Evolutionary conservation across 352 stramenopile genomes (phyloP), one percentile per base, ranked within the genome.

Genomic region (Phytophthora sp.): DNA sequence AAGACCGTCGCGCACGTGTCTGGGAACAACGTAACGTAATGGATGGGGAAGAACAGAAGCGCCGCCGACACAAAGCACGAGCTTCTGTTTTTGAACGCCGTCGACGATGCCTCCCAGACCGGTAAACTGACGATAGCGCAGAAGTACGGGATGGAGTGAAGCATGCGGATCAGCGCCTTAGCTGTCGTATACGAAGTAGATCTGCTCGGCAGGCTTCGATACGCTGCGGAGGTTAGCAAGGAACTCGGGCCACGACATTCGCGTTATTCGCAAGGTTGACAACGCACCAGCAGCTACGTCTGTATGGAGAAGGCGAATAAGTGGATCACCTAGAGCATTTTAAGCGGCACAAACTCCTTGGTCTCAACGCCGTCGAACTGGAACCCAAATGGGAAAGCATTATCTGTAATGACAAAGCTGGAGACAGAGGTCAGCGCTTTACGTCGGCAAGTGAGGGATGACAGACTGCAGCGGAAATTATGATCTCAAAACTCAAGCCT

Each of bases 241-340:
- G 30, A 39, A 16, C 12, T 26, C 16, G 16, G 44, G n/a, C n/a
- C n/a, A n/a, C 27, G 9, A n/a, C 46, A 2, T 38, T 5, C n/a
- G 15, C 15, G 46, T 5, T n/a, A 7, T 26, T n/a, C 13, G 27
- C 6, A 33, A 52, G 6, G 11, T 3, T 27, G 44, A n/a, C n/a
- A 8, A 66, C 65, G 35, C 26, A 88, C 79, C 39, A 79, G 79
- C 21, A 90, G 63, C 39, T 84, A 90, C 9, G 79, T 89, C 53
- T 89, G 82, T 53, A 79, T 85, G 36, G 79, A 89, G 69, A 89
- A 90, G 9, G 79, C 82, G 21, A 79, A 81, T 51, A 84, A 85
- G 58, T 86, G 74, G 59, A 90, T 79, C 39, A 87, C 59, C 50
- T 89, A 90, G 35, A 89, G 74, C 47, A 90, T 51, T 68, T 90